A percentile compares a stretch with the other conserved stretches of the same genome.
These are phyloP conservation scores for Citrus trifoliata DNA, from an alignment of 345 rosid genomes.

Conservation along the genomic window DNA sequence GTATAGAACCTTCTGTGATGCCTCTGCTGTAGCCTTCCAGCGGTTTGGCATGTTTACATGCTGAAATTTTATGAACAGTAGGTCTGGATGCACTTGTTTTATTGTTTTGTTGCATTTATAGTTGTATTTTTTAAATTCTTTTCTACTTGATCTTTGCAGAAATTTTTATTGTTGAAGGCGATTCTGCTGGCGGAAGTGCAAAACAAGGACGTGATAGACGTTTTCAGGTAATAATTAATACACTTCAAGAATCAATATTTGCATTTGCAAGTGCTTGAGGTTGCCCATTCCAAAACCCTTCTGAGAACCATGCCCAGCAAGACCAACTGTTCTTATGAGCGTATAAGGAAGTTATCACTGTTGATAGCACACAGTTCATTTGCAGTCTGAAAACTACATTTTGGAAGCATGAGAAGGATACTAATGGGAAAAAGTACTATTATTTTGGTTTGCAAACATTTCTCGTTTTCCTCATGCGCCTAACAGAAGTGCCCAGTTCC, in stretches of 20 bases:
- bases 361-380: not conserved
- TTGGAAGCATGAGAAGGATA: not conserved
- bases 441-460: conserved; percentile 1
- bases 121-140: not conserved
- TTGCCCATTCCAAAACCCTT: not conserved
- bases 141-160: conserved; percentile 41
- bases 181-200: conserved; percentile 99
- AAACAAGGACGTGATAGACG: conserved; percentile 99
- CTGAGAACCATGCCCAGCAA: not conserved
- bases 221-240: conserved; percentile 65
- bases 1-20: not conserved
- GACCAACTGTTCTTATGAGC: not conserved
- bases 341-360: not conserved
- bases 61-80: not conserved
- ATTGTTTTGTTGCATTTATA: not conserved
- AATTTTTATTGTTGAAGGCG: conserved; percentile 97
- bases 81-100: not conserved
- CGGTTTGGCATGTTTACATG: not conserved
- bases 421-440: not conserved
- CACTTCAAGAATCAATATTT: not conserved
- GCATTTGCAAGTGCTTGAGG: not conserved
- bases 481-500: not conserved
- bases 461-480: not conserved
- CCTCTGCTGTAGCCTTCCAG: not conserved
- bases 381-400: not conserved